Evolutionary conservation across 2,329 filamentous ascomycete genomes (phyloP), one percentile per base, ranked within the genome.

Genomic region (Septoria linicola): DNA sequence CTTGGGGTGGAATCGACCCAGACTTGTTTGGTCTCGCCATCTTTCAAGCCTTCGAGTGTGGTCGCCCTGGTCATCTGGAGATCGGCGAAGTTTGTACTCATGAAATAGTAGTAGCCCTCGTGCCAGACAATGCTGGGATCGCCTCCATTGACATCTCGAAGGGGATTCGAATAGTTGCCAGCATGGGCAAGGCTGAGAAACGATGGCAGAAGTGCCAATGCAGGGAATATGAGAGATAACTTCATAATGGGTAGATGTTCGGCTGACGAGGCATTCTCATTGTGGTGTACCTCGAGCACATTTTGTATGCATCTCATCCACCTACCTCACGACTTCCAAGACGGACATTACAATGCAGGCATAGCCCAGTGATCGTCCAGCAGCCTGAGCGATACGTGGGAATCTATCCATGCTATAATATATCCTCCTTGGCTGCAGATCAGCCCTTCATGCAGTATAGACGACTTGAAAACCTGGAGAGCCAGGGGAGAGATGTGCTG

Each of bases 81-180:
- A 54, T 82, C 70, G 1, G 68, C 75, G 78, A 77, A 83, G 20
- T 77, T 77, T 0, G 79, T 82, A 0, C 77, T 77, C 57, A 80
- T 73, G 21, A 83, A 68, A 55, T 82, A 81, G 65, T 82, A 82
- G 57, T 77, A 81, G 0, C 78, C 79, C 8, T 72, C 75, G 0
- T 70, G 71, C 47, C 74, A 81, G 1, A 75, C 73, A 4, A 82
- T 73, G 53, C 76, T 76, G 1, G 80, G 78, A 57, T 82, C 79
- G 16, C 73, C 75, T 7, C 80, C 78, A 31, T 76, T 72, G 0
- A 71, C 72, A 14, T 69, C 68, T 30, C 75, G 74, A 43, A 82
- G 70, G 0, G 79, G 78, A 53, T 82, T 82, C 27, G 75, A 76
- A 57, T 73, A 81, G 14, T 72, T 44, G 2, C 44, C 53, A 19